Evolutionary conservation across 345 rosid genomes (phyloP).

Genomic region (Angophora floribunda): DNA sequence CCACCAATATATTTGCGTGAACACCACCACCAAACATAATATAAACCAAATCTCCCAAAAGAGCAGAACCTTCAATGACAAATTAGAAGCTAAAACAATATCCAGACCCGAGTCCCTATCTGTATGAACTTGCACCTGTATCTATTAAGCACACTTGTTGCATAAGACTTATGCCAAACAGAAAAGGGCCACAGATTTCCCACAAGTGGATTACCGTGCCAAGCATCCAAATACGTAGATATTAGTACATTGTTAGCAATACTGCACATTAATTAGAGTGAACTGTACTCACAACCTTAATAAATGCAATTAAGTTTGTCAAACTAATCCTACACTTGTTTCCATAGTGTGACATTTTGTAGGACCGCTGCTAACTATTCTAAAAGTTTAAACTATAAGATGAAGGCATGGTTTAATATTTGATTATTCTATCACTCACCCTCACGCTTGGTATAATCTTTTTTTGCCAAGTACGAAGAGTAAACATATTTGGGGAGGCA

Average conservation of each 20-base stretch:
- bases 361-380: fast-evolving
- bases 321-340: background rate
- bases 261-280: background rate
- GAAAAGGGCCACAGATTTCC: background rate
- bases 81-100: background rate
- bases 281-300: background rate
- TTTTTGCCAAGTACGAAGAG: background rate
- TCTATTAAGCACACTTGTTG: background rate
- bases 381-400: background rate
- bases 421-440: background rate
- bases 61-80: background rate
- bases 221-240: background rate
- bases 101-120: background rate
- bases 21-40: background rate
- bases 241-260: background rate
- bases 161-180: background rate
- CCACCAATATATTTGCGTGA: background rate
- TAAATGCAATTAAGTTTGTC: background rate
- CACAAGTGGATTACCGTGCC: background rate
- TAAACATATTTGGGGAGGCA: background rate
- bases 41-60: background rate
- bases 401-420: background rate
- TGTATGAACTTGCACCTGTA: background rate
- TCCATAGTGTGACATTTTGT: background rate
- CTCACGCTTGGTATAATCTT: background rate